A percentile compares a stretch with the other conserved stretches of the same genome.
Conservation (phyloP, 2,329 filamentous ascomycete species). For the Claviceps quebecensis region DNA sequence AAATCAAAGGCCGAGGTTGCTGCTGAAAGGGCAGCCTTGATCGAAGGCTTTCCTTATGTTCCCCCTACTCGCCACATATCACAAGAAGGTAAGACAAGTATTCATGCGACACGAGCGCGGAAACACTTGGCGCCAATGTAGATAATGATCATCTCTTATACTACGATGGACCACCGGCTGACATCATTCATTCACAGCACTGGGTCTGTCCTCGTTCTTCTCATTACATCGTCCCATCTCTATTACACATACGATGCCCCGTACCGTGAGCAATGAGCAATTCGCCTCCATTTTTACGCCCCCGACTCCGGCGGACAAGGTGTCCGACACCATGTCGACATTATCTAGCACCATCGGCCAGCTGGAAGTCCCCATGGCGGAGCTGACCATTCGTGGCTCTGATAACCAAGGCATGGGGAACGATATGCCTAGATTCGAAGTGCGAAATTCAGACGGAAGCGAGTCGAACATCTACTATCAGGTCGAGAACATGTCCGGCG, state of each 20-base stretch:
- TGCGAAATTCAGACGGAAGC: conserved; percentile 41
- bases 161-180: not conserved
- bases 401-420: conserved; percentile 29
- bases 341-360: conserved; percentile 45
- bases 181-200: conserved; percentile 38
- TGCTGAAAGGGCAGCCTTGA: conserved; percentile 28
- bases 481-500: conserved; percentile 52
- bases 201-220: conserved; percentile 86
- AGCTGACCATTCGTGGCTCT: conserved; percentile 31
- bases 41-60: conserved; percentile 54
- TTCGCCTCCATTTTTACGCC: conserved; percentile 75
- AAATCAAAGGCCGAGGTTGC: conserved; percentile 45
- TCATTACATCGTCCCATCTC: conserved; percentile 91
- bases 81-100: conserved; percentile 42
- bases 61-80: conserved; percentile 61
- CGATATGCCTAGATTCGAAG: conserved; percentile 34
- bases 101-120: not conserved
- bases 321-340: conserved; percentile 52
- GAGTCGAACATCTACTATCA: conserved; percentile 49
- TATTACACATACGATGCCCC: conserved; percentile 67
- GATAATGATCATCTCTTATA: not conserved
- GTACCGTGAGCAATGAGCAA: conserved; percentile 52
- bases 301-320: conserved; percentile 34
- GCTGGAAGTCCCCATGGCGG: conserved; percentile 43
- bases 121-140: not conserved